A percentile compares a stretch with the other conserved stretches of the same genome.
Evolutionary conservation across 208 protist species (phyloP).

Genomic region (Leishmania guyanensis): DNA sequence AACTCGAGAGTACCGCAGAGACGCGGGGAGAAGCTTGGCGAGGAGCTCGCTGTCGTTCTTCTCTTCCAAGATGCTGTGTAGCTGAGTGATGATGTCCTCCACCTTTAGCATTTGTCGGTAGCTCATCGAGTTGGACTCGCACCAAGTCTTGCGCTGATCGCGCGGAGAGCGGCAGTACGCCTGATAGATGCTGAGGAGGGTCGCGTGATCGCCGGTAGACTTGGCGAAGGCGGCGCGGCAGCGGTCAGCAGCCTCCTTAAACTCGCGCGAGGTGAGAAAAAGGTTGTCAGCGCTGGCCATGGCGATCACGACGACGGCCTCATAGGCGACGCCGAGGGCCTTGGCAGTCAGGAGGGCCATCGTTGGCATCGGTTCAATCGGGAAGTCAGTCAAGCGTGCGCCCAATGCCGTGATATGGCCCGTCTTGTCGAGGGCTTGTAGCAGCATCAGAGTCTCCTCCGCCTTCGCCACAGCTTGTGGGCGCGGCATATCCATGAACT

Average conservation of each 20-base stretch:
- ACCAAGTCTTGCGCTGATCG: conserved; percentile 77
- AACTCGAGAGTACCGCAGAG: conserved; percentile 20
- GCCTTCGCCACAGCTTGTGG: conserved; percentile 89
- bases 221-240: conserved; percentile 75
- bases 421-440: conserved; percentile 93
- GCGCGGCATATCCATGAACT: conserved; percentile 98
- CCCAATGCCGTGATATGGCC: conserved; percentile 91
- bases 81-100: conserved; percentile 84
- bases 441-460: conserved; percentile 92
- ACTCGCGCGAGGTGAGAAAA: conserved; percentile 75
- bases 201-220: conserved; percentile 88
- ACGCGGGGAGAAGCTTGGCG: conserved; percentile 36
- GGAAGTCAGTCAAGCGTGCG: conserved; percentile 96
- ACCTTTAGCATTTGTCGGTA: conserved; percentile 86
- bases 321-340: conserved; percentile 93
- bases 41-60: conserved; percentile 58
- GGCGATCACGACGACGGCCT: conserved; percentile 95
- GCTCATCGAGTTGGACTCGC: conserved; percentile 80
- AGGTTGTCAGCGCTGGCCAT: conserved; percentile 91
- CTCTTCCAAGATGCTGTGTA: conserved; percentile 65
- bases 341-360: conserved; percentile 96
- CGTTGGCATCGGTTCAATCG: conserved; percentile 96
- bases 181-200: conserved; percentile 81
- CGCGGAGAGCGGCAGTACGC: conserved; percentile 66
- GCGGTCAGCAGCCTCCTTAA: conserved; percentile 75